Base-by-base conservation (phyloP, 2,329 filamentous ascomycete species). In the Byssothecium circinans region DNA sequence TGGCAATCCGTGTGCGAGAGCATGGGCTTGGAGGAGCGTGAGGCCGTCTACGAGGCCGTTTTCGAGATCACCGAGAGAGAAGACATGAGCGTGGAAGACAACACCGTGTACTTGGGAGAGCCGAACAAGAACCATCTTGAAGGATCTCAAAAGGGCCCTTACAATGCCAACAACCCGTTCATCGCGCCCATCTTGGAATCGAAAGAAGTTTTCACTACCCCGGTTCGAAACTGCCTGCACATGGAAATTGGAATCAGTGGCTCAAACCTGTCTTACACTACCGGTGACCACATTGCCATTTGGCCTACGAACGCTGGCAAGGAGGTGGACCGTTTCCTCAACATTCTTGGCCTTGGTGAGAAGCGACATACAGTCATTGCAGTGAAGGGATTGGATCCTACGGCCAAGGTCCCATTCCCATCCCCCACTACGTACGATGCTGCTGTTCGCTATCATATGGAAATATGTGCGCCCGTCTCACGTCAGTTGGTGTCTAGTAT, bases 341-440 rank as follows among this genome's bases (percentile, higher is more conserved):
- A 85, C 60, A 81, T 94, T 45, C 81, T 95, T 56, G 90, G 84
- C 53, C 81, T 96, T 33, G 75, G 78, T 41, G 79, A 84, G 20
- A 95, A 96, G 78, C 84, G 87, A 51, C 76, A 96, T 73, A 80
- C 80, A 1, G 92, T 97, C 47, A 85, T 99, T 71, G 85, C 82
- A 54, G 85, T 99, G 71, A 96, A 95, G 77, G 86, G 89, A 49
- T 83, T 96, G 33, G 95, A 99, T 73, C 85, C 91, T 35, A 97
- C 94, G 8, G 91, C 94, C 59, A 97, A 96, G 77, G 91, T 99
- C 37, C 94, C 94, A 7, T 97, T 99, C 78, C 95, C 95, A 15
- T 91, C 91, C 4, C 94, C 94, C 6, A 97, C 94, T 14, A 99
- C 94, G 2, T 97, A 92, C 74, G 92, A 97, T 74, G 88, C 92